phyloP scores from a whole-genome alignment of 2,329 filamentous ascomycete species.

The Drechmeria coniospora region DNA sequence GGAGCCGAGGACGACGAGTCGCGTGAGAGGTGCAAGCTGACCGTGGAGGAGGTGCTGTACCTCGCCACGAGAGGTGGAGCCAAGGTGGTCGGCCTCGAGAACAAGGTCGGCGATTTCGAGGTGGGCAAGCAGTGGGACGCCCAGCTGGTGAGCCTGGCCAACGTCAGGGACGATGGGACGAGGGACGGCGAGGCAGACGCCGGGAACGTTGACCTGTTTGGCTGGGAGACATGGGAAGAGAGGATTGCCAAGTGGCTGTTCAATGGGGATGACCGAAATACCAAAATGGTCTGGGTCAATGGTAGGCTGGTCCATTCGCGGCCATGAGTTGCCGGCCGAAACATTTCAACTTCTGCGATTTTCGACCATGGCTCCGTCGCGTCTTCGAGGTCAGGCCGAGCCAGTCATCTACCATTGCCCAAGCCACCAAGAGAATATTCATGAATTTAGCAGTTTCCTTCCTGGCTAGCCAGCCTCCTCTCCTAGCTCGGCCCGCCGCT shows the following conservation, averaged over 20 bases:
- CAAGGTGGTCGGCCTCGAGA: constrained; percentile 56
- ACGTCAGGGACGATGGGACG: constrained; percentile 22
- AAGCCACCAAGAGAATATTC: no score
- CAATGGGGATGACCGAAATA: constrained; percentile 85
- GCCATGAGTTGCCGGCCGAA: no score
- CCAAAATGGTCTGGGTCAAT: constrained; percentile 74
- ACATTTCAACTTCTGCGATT: no score
- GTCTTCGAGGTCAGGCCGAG: no score
- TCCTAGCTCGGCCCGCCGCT: no score
- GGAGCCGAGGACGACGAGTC: constrained; percentile 16
- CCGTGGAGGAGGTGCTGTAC: constrained; percentile 75
- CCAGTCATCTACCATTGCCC: no score
- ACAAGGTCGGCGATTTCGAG: constrained; percentile 65
- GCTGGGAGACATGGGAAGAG: constrained; percentile 80
- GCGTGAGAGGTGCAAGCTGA: constrained; percentile 46
- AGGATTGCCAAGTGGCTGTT: constrained; percentile 88
- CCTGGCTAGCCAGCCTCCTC: no score
- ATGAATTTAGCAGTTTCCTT: no score
- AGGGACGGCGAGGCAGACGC: constrained; percentile 18
- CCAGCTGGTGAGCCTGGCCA: constrained; percentile 56
- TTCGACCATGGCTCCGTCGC: no score
- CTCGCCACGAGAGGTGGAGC: constrained; percentile 83
- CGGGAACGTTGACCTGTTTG: constrained; percentile 75
- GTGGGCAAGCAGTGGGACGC: constrained; percentile 84
- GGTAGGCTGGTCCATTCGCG: constrained; percentile 63